phyloP scores from a whole-genome alignment of 2,329 filamentous ascomycete genomes.

The Botryosphaeria dothidea region DNA sequence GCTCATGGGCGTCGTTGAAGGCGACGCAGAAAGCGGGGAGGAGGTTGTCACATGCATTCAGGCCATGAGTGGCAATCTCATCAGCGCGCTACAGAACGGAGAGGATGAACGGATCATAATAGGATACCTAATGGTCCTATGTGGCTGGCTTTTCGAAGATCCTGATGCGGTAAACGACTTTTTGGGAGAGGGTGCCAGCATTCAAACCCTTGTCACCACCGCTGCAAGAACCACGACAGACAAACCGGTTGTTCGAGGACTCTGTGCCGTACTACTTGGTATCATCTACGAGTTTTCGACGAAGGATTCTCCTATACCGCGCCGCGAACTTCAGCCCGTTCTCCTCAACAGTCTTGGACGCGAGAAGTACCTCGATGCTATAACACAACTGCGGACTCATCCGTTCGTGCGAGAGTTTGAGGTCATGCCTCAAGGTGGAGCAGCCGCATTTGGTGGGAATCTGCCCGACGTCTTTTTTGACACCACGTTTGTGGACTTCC shows the following conservation, averaged over 20 bases:
- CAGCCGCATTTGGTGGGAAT: slow-evolving; percentile 42
- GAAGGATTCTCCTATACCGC: slow-evolving; percentile 88
- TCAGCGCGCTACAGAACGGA: slow-evolving; percentile 72
- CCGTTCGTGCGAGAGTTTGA: slow-evolving; percentile 86
- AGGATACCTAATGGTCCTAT: slow-evolving; percentile 86
- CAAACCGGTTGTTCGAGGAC: slow-evolving; percentile 71
- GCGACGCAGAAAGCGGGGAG: slow-evolving; percentile 84
- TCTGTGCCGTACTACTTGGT: slow-evolving; percentile 82
- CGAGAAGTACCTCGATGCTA: slow-evolving; percentile 81
- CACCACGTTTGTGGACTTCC: slow-evolving; percentile 82
- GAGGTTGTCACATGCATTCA: slow-evolving; percentile 96
- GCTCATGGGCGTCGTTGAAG: slow-evolving; percentile 82
- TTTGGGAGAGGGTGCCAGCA: slow-evolving; percentile 83
- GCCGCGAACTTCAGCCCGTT: slow-evolving; percentile 77
- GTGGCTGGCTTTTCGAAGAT: slow-evolving; percentile 90
- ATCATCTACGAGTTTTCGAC: slow-evolving; percentile 96
- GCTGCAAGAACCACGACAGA: slow-evolving; percentile 64
- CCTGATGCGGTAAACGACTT: slow-evolving; percentile 91
- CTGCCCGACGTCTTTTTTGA: slow-evolving; percentile 86
- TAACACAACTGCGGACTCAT: slow-evolving; percentile 75
- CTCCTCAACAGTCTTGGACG: slow-evolving; percentile 76
- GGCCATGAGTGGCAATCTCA: slow-evolving; percentile 80
- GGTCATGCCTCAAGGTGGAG: slow-evolving; percentile 68
- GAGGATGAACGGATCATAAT: slow-evolving; percentile 79
- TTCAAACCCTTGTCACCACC: slow-evolving; percentile 81